Percentiles rank a stretch among this genome's conserved stretches.
Conservation (phyloP, 345 rosid genomes). For the Citrus mangshanensis region DNA sequence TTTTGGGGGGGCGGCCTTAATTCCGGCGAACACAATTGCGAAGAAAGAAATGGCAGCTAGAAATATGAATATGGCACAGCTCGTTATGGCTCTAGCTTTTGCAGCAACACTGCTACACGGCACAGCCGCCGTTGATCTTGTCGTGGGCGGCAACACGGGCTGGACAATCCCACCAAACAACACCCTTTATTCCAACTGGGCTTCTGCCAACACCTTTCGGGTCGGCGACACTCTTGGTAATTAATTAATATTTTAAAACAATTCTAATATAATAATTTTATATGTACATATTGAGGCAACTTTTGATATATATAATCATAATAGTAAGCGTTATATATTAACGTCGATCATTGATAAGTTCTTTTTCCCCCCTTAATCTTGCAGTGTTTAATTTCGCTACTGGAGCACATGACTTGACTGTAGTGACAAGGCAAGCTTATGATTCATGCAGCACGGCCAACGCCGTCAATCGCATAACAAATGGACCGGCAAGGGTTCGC, state of each 20-base stretch:
- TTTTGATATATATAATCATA: too few species aligned
- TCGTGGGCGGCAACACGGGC: constrained; percentile 34
- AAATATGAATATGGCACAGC: not conserved
- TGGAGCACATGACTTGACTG: constrained; percentile 36
- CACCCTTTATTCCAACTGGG: constrained; percentile 35
- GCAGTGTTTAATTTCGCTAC: constrained; percentile 29
- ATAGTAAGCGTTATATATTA: too few species aligned
- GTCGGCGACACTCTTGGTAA: constrained; percentile 43
- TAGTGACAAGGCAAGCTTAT: constrained; percentile 27
- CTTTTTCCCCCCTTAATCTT: not conserved
- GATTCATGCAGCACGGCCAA: constrained; percentile 25
- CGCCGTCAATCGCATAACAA: not conserved
- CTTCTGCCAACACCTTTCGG: constrained; percentile 13
- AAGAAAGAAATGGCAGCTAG: constrained; percentile 6
- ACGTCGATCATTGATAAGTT: too few species aligned
- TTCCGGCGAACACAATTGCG: constrained; percentile 23
- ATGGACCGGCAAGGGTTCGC: constrained; percentile 23
- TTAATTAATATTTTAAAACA: not conserved
- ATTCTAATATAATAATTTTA: too few species aligned
- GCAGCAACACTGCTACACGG: constrained; percentile 8
- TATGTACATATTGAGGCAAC: too few species aligned
- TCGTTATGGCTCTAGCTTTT: constrained; percentile 12
- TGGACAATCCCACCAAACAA: constrained; percentile 24
- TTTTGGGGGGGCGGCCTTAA: constrained; percentile 21
- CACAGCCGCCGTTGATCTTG: constrained; percentile 15